phyloP scores from a whole-genome alignment of 1,284 basidiomycete species.

The Malassezia japonica region DNA sequence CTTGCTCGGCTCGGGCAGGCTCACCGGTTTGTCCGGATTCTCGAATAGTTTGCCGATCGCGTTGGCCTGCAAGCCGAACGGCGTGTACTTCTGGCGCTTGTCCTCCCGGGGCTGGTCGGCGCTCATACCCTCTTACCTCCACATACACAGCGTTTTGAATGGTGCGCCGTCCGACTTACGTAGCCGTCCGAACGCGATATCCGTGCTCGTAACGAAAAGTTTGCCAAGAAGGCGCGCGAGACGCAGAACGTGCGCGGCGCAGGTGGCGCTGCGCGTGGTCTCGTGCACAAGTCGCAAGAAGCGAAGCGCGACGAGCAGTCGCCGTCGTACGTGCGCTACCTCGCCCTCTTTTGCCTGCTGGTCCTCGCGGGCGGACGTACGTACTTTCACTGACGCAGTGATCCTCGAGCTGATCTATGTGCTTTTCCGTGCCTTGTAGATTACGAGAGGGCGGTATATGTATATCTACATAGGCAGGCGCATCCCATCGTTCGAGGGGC shows the following conservation, averaged over 20 bases:
- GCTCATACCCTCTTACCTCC: not conserved
- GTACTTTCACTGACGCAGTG: slow-evolving; percentile 11
- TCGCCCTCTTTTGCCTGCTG: slow-evolving; percentile 7
- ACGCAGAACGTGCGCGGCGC: slow-evolving; percentile 11
- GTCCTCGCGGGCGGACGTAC: slow-evolving; percentile 14
- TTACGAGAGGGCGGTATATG: not conserved
- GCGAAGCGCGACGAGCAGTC: slow-evolving; percentile 2
- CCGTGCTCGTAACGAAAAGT: slow-evolving; percentile 7
- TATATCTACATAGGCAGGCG: slow-evolving; percentile 6
- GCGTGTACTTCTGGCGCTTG: not conserved
- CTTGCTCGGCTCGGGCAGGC: slow-evolving; percentile 24
- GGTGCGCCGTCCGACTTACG: slow-evolving; percentile 6
- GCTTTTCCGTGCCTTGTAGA: slow-evolving; percentile 2
- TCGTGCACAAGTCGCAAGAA: slow-evolving; percentile 7
- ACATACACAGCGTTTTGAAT: not conserved
- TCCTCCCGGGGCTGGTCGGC: too few species aligned
- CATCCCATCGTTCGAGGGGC: not conserved
- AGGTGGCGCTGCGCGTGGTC: slow-evolving; percentile 8
- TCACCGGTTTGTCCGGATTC: slow-evolving; percentile 31
- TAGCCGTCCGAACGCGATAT: slow-evolving; percentile 17
- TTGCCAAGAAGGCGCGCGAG: slow-evolving; percentile 14
- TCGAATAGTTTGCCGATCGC: slow-evolving; percentile 33
- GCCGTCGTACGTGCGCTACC: slow-evolving; percentile 3
- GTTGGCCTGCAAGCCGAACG: slow-evolving; percentile 27
- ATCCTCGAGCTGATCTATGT: slow-evolving; percentile 9